Conservation (phyloP, 768 basidiomycete genomes). For the Nevesoporus exiguus region DNA sequence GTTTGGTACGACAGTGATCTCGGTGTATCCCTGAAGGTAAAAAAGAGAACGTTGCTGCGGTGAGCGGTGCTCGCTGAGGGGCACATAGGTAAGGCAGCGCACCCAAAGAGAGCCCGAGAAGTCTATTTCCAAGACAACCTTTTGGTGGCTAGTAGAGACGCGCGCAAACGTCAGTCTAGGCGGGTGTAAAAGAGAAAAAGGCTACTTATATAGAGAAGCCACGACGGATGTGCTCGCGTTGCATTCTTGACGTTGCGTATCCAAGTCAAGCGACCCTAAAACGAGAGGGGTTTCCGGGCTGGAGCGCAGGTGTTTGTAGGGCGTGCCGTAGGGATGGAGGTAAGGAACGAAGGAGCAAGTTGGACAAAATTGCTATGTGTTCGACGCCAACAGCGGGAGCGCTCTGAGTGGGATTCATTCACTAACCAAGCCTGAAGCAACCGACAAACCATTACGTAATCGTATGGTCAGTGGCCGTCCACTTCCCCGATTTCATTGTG, state of each 20-base stretch:
- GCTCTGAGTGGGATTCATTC: slow-evolving; percentile 24
- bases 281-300: neutral
- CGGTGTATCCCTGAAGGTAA: slow-evolving; percentile 76
- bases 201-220: slow-evolving; percentile 88
- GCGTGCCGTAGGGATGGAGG: slow-evolving; percentile 1
- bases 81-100: slow-evolving; percentile 32
- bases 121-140: slow-evolving; percentile 91
- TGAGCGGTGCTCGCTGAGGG: slow-evolving; percentile 19
- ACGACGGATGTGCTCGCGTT: slow-evolving; percentile 74
- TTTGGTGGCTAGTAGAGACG: slow-evolving; percentile 90
- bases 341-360: slow-evolving; percentile 1
- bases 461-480: slow-evolving; percentile 6
- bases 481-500: neutral
- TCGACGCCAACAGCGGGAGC: slow-evolving; percentile 20
- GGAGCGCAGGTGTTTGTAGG: too few relatives aligned
- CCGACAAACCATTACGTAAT: slow-evolving; percentile 33
- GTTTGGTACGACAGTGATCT: slow-evolving; percentile 83
- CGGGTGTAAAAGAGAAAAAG: slow-evolving; percentile 23
- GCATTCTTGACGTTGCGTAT: slow-evolving; percentile 41
- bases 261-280: slow-evolving; percentile 1
- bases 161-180: slow-evolving; percentile 43
- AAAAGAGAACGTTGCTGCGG: slow-evolving; percentile 11
- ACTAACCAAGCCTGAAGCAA: slow-evolving; percentile 22
- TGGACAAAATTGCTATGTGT: slow-evolving; percentile 17
- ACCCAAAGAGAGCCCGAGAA: slow-evolving; percentile 87